Conservation (phyloP, 2,329 filamentous ascomycete species). For the Alternaria sp. region DNA sequence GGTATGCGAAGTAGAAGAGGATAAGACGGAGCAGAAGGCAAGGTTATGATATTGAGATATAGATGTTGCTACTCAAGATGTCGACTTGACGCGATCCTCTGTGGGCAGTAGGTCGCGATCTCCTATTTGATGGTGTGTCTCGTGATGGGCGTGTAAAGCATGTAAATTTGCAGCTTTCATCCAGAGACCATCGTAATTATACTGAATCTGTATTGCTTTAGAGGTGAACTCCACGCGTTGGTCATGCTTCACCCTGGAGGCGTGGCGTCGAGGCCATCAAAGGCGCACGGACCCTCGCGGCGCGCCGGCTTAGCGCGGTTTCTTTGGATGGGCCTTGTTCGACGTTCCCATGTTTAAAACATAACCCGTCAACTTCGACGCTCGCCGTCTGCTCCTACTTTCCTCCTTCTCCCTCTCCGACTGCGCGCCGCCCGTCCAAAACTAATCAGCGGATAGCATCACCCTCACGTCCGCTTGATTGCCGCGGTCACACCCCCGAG, state of each 20-base stretch:
- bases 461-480: background rate
- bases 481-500: slow-evolving; percentile 4
- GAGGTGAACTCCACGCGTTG: background rate
- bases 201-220: background rate
- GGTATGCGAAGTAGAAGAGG: slow-evolving; percentile 39
- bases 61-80: background rate
- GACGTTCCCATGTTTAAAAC: slow-evolving; percentile 20
- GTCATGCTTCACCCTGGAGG: background rate
- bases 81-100: background rate
- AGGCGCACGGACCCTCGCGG: slow-evolving; percentile 17
- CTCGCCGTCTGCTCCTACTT: slow-evolving; percentile 10
- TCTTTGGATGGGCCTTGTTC: slow-evolving; percentile 26
- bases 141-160: background rate
- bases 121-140: background rate
- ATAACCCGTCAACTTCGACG: slow-evolving; percentile 25
- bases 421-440: background rate
- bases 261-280: background rate
- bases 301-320: slow-evolving; percentile 25
- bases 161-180: background rate
- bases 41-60: background rate
- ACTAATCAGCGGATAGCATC: background rate
- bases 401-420: background rate
- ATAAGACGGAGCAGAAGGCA: background rate
- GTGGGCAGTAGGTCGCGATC: background rate
- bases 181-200: too few relatives aligned